These are phyloP conservation scores for Allantophomopsis cytisporea DNA, from an alignment of 2,329 filamentous ascomycete genomes.

Conservation along the genomic window DNA sequence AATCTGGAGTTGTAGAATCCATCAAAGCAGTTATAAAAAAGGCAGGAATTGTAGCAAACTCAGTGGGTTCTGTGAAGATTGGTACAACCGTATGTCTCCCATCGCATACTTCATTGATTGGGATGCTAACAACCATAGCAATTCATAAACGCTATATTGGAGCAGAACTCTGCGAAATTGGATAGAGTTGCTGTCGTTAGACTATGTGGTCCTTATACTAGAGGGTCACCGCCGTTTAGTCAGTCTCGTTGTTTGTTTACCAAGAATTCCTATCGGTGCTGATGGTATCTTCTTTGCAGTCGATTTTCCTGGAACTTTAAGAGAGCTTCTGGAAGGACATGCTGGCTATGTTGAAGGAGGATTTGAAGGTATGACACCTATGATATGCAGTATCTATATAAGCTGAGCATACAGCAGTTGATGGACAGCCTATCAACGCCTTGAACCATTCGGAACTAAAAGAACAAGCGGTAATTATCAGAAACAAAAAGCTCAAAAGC, in stretches of 20 bases:
- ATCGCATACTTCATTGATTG: background rate
- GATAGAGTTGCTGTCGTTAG: slow-evolving; percentile 30
- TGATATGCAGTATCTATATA: no score
- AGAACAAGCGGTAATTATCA: slow-evolving; percentile 18
- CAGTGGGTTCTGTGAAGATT: slow-evolving; percentile 32
- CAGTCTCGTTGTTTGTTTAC: no score
- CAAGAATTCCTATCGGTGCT: no score
- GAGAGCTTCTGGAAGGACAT: slow-evolving; percentile 25
- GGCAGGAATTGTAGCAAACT: slow-evolving; percentile 21
- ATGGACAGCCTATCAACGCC: slow-evolving; percentile 27
- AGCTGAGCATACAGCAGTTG: no score
- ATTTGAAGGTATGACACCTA: slow-evolving; percentile 17
- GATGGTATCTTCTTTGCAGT: slow-evolving; percentile 1
- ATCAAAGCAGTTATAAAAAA: slow-evolving; percentile 26
- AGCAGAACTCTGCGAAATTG: slow-evolving; percentile 27
- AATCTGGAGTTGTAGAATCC: slow-evolving; percentile 31
- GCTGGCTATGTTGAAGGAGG: slow-evolving; percentile 28
- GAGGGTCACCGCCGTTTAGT: slow-evolving; percentile 28
- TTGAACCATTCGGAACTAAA: slow-evolving; percentile 24
- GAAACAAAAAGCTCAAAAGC: slow-evolving; percentile 19
- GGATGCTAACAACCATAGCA: slow-evolving; percentile 11
- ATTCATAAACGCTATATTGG: slow-evolving; percentile 34
- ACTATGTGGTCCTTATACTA: slow-evolving; percentile 29
- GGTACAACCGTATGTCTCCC: slow-evolving; percentile 22
- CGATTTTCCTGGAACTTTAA: slow-evolving; percentile 27